These are phyloP conservation scores for Quercus robur DNA, from an alignment of 306 rosid genomes.

Conservation along the genomic window DNA sequence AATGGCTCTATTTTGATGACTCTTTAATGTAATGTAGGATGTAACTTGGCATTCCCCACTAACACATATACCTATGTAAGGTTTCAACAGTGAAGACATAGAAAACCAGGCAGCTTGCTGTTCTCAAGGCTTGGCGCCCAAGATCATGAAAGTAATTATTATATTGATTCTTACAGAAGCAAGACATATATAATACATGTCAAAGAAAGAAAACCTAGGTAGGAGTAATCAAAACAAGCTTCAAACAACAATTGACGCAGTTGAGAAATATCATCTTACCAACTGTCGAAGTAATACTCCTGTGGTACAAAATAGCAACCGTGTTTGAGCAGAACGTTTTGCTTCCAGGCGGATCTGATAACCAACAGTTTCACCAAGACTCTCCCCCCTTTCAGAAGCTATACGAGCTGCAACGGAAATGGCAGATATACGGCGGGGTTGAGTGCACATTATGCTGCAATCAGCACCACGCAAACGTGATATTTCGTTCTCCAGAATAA, in stretches of 20 bases:
- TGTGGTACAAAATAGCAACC: constrained; percentile 89
- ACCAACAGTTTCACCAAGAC: constrained; percentile 86
- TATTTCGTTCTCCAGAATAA: constrained; percentile 84
- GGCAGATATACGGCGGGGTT: constrained; percentile 98
- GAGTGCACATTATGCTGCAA: constrained; percentile 88
- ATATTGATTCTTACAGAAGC: not conserved
- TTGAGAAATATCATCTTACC: constrained; percentile 45
- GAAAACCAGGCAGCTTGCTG: not conserved
- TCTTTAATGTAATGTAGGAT: not conserved
- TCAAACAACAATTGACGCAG: constrained; percentile 13
- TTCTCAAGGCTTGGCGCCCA: not conserved
- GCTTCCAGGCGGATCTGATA: constrained; percentile 95
- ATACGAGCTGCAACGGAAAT: constrained; percentile 94
- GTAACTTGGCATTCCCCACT: no score
- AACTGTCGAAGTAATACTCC: constrained; percentile 90
- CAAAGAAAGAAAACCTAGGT: not conserved
- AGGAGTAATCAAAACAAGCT: constrained; percentile 4
- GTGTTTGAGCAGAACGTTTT: constrained; percentile 74
- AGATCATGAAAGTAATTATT: not conserved
- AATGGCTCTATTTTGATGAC: not conserved
- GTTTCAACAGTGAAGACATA: not conserved
- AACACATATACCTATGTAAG: not conserved
- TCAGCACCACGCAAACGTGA: constrained; percentile 67
- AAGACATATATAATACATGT: not conserved
- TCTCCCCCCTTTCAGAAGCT: constrained; percentile 89